A percentile compares a stretch with the other conserved stretches of the same genome.
Evolutionary conservation across 2,329 filamentous ascomycete genomes (phyloP).

Genomic region (Aspergillus flavus): DNA sequence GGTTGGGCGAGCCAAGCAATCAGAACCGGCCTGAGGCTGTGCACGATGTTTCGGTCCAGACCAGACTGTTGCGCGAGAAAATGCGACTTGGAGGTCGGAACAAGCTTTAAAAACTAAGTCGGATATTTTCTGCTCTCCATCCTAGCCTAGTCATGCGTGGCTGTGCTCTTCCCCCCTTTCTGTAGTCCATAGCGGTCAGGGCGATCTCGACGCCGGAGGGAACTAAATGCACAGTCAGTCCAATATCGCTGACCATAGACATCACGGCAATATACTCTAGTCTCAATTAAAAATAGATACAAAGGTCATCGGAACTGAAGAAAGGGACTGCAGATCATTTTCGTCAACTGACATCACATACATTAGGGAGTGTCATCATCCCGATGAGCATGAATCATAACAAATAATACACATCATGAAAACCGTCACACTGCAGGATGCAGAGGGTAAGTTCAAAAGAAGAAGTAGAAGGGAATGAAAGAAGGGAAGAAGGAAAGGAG

Average conservation of each 20-base stretch:
- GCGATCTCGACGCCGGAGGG: background rate
- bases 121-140: background rate
- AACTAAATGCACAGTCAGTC: slow-evolving; percentile 5
- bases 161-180: background rate
- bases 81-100: slow-evolving; percentile 1
- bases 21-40: slow-evolving; percentile 14
- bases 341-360: slow-evolving; percentile 4
- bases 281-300: slow-evolving; percentile 2
- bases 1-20: background rate
- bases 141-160: slow-evolving; percentile 4
- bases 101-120: slow-evolving; percentile 5
- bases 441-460: background rate
- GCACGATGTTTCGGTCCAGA: background rate
- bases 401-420: slow-evolving; percentile 7
- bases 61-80: background rate
- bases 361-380: background rate
- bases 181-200: background rate
- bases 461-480: background rate
- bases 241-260: background rate
- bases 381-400: background rate
- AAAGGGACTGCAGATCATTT: background rate
- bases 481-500: background rate
- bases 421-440: background rate
- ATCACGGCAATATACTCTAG: background rate
- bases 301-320: background rate